phyloP scores from a whole-genome alignment of 179 eudicot species.

The Vitellaria paradoxa region DNA sequence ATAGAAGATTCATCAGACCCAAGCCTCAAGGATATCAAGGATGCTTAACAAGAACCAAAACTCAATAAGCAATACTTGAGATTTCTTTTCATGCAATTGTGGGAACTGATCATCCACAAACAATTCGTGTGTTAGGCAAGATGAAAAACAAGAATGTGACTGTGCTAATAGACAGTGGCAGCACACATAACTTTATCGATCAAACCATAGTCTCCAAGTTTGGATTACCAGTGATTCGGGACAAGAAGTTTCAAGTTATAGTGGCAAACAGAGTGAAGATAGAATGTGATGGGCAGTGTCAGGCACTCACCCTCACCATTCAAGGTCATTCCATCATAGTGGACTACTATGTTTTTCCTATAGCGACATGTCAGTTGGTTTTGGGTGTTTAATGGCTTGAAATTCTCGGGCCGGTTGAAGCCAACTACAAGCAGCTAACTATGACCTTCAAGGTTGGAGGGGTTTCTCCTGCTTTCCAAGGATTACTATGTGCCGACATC shows the following conservation, averaged over 20 bases:
- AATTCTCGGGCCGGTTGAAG: conserved; percentile 9
- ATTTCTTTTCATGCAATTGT: conserved; percentile 19
- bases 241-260: conserved; percentile 8
- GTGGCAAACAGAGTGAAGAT: conserved; percentile 13
- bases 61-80: neutral
- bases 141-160: conserved; percentile 9
- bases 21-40: neutral
- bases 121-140: conserved; percentile 9
- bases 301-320: neutral
- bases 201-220: conserved; percentile 9
- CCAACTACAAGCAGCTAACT: conserved; percentile 11
- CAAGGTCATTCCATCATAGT: neutral
- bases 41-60: neutral
- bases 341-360: conserved; percentile 1
- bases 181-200: conserved; percentile 17
- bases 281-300: conserved; percentile 6
- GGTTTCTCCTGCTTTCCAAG: neutral
- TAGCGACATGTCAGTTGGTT: conserved; percentile 11
- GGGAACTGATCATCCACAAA: neutral
- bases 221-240: conserved; percentile 8
- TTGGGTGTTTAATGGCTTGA: conserved; percentile 16
- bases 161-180: conserved; percentile 11
- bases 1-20: neutral
- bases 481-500: neutral
- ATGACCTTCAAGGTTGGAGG: conserved; percentile 13